Percentiles rank a stretch among this genome's conserved stretches.
Evolutionary conservation across 2,329 filamentous ascomycete genomes (phyloP).

Genomic region (Fusarium abutilonis): DNA sequence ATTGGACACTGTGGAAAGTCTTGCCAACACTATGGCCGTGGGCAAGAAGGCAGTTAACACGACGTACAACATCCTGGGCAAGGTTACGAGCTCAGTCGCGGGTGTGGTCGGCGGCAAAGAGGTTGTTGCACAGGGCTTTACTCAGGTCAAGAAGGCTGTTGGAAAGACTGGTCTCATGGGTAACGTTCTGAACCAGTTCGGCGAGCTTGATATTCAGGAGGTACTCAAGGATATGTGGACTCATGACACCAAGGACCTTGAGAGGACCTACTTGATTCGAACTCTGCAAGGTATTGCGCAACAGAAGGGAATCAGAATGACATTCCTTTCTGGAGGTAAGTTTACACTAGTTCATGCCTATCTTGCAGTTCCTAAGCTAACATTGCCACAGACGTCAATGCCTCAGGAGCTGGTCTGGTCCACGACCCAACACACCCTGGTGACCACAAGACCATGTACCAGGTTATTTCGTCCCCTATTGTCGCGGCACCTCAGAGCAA

Average conservation of each 20-base stretch:
- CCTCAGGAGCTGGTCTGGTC: conserved; percentile 89
- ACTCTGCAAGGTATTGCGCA: conserved; percentile 95
- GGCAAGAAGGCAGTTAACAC: conserved; percentile 97
- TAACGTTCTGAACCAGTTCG: conserved; percentile 93
- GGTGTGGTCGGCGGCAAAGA: conserved; percentile 96
- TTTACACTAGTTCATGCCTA: neutral
- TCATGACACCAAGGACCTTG: conserved; percentile 96
- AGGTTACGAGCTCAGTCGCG: conserved; percentile 92
- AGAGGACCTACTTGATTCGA: conserved; percentile 94
- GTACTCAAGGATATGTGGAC: conserved; percentile 98
- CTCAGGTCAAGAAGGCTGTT: conserved; percentile 93
- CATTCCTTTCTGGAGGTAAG: conserved; percentile 88
- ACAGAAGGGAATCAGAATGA: conserved; percentile 96
- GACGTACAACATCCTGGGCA: conserved; percentile 94
- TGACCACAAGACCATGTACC: conserved; percentile 99
- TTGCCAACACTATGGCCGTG: conserved; percentile 90
- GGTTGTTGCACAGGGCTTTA: conserved; percentile 91
- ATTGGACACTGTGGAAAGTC: conserved; percentile 88
- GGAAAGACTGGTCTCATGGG: conserved; percentile 97
- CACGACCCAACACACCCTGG: conserved; percentile 91
- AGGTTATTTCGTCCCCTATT: conserved; percentile 91
- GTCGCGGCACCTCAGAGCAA: conserved; percentile 86
- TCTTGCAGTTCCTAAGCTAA: conserved; percentile 33
- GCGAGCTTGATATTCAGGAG: conserved; percentile 93
- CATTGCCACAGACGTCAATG: conserved; percentile 74